Percentiles rank a stretch among this genome's conserved stretches.
phyloP scores from a whole-genome alignment of 768 basidiomycete species.

The Gautieria morchelliformis region DNA sequence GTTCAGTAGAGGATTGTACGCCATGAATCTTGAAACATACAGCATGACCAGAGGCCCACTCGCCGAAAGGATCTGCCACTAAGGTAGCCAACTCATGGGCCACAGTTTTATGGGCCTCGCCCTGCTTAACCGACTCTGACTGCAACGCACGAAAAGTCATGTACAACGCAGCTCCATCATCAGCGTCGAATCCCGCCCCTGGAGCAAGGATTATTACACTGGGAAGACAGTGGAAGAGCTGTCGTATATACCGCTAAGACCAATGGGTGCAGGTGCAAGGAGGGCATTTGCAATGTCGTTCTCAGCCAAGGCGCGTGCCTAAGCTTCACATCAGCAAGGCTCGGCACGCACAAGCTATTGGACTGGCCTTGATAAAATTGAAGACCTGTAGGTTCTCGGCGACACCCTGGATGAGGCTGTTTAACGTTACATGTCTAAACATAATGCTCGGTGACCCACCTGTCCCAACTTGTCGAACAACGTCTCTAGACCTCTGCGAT shows the following conservation, averaged over 20 bases:
- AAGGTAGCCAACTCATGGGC: constrained; percentile 66
- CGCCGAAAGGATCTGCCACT: constrained; percentile 72
- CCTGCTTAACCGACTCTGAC: constrained; percentile 59
- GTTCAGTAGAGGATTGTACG: neutral
- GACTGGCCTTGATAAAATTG: constrained; percentile 67
- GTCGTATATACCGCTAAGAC: constrained; percentile 35
- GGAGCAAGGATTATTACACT: neutral
- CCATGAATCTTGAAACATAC: constrained; percentile 24
- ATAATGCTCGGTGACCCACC: constrained; percentile 28
- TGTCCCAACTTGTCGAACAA: constrained; percentile 71
- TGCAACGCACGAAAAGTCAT: constrained; percentile 76
- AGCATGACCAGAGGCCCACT: constrained; percentile 71
- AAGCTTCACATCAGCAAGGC: neutral
- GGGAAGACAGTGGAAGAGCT: constrained; percentile 11
- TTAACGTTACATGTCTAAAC: neutral
- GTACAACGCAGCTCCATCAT: constrained; percentile 77
- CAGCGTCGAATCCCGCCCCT: constrained; percentile 63
- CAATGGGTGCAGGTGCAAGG: constrained; percentile 38
- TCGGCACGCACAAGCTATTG: neutral
- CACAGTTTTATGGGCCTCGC: constrained; percentile 60
- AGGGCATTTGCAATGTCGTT: constrained; percentile 51
- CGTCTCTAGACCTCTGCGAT: constrained; percentile 71
- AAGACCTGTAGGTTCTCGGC: constrained; percentile 78
- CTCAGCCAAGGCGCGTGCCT: constrained; percentile 73
- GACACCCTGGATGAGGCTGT: constrained; percentile 43